These are phyloP conservation scores for Myxozyma udenii DNA, from an alignment of 805 yeast genomes.

Conservation along the genomic window DNA sequence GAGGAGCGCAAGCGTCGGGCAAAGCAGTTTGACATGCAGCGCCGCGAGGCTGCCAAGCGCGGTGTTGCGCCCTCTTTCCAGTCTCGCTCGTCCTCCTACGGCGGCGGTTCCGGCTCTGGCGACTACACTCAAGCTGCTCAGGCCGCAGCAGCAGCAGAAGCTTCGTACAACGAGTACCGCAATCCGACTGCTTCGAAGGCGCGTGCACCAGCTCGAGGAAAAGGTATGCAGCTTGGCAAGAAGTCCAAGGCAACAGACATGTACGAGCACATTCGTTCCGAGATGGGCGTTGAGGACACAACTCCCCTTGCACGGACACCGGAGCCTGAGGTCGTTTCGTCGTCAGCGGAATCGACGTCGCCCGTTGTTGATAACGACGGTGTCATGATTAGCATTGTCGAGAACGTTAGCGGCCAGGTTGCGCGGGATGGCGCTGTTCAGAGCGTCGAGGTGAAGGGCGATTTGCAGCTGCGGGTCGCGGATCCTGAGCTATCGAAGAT, in stretches of 20 bases:
- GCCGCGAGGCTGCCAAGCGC: constrained; percentile 47
- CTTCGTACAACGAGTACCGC: constrained; percentile 23
- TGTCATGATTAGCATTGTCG: constrained; percentile 71
- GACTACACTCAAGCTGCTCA: constrained; percentile 24
- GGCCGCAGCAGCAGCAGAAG: constrained; percentile 17
- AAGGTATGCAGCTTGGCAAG: constrained; percentile 78
- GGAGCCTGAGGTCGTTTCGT: constrained; percentile 29
- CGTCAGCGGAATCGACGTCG: constrained; percentile 16
- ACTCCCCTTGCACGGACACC: constrained; percentile 34
- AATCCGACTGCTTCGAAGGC: constrained; percentile 10
- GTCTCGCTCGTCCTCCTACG: constrained; percentile 17
- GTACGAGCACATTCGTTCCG: constrained; percentile 35
- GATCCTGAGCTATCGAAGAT: constrained; percentile 67
- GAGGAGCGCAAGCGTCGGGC: constrained; percentile 97
- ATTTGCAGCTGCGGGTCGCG: constrained; percentile 80
- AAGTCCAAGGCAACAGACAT: constrained; percentile 39
- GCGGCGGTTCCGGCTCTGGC: constrained; percentile 7
- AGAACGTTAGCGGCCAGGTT: constrained; percentile 71
- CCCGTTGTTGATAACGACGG: constrained; percentile 55
- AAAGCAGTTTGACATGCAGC: constrained; percentile 62
- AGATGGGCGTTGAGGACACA: constrained; percentile 34
- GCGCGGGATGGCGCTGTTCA: constrained; percentile 70
- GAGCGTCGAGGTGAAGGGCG: constrained; percentile 80
- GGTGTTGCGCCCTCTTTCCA: constrained; percentile 21
- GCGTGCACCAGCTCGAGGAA: constrained; percentile 47